Evolutionary conservation across 1,284 basidiomycete genomes (phyloP), one percentile per base, ranked within the genome.

Genomic region (Caloboletus firmus): DNA sequence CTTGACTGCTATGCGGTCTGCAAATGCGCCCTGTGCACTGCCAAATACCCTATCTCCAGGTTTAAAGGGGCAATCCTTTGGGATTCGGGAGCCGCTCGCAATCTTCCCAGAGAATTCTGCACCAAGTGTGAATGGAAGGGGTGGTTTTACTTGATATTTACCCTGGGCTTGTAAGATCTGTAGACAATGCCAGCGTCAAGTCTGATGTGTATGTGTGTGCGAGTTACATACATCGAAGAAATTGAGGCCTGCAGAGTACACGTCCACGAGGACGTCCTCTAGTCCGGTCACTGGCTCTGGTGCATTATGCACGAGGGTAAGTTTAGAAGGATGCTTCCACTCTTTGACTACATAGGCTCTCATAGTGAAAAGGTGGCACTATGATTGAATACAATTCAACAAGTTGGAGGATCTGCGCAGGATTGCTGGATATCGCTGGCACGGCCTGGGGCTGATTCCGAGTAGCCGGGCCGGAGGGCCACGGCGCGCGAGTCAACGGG

Each of bases 1-100:
- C 44, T 80, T 70, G 15, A 76, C 81, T 1, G 80, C 80, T 51
- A 89, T 76, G 59, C 80, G 82, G 60, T 96, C 93, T 9, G 85
- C 91, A 68, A 85, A 93, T 13, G 87, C 77, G 8, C 93, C 96
- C 66, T 91, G 87, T 0, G 78, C 80, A n/a, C 82, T 84, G 6
- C 96, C 96, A 66, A 98, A 96, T 0, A 99, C 91, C 50, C 92
- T 78, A 69, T 97, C 89, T 17, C 96, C 95, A 1, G 81, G 83
- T 64, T 87, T 84, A 69, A 87, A 92, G 1, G 82, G 79, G 67
- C 93, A 97, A 4, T 86, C 91, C 28, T 79, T 70, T 2, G 95
- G 96, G 31, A 98, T 88, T 13, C 87, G 91, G 18, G 91, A 93
- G 62, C 82, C 73, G 12, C 70, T 60, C 6, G 90, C 79, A 60